phyloP scores from a whole-genome alignment of 495 filamentous ascomycete genomes.

The Coniosporium apollinis region DNA sequence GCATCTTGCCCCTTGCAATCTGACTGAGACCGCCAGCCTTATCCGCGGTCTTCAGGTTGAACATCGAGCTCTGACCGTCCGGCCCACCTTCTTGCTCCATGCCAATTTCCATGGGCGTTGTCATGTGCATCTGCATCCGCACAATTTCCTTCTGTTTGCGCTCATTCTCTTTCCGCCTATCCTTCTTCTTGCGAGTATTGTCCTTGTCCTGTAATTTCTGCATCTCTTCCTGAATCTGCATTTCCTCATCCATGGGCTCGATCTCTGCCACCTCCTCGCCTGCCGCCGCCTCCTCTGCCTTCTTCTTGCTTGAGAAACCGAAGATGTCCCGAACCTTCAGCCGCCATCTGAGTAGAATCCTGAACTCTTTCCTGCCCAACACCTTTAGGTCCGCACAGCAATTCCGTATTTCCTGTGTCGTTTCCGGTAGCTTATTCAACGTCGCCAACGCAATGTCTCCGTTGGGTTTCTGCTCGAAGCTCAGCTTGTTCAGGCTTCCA shows the following conservation, averaged over 20 bases:
- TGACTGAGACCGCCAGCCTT: slow-evolving; percentile 49
- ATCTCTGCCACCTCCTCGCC: slow-evolving; percentile 63
- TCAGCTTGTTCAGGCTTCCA: slow-evolving; percentile 66
- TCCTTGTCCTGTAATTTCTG: slow-evolving; percentile 66
- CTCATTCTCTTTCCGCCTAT: slow-evolving; percentile 70
- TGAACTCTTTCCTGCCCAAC: slow-evolving; percentile 87
- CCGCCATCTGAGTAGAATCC: slow-evolving; percentile 81
- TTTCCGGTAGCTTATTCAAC: slow-evolving; percentile 79
- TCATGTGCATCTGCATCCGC: slow-evolving; percentile 94
- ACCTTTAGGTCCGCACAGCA: slow-evolving; percentile 86
- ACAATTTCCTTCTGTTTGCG: slow-evolving; percentile 78
- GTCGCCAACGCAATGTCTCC: slow-evolving; percentile 78
- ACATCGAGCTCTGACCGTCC: slow-evolving; percentile 61
- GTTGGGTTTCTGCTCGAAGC: slow-evolving; percentile 57
- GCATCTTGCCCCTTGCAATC: slow-evolving; percentile 66
- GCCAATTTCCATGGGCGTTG: slow-evolving; percentile 85
- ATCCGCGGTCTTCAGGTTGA: slow-evolving; percentile 64
- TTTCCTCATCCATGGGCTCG: slow-evolving; percentile 81
- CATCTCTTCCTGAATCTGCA: slow-evolving; percentile 75
- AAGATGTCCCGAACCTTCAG: slow-evolving; percentile 82
- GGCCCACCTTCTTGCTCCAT: slow-evolving; percentile 67
- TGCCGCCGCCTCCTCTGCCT: slow-evolving; percentile 22
- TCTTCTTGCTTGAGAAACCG: slow-evolving; percentile 65
- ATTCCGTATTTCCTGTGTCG: slow-evolving; percentile 66
- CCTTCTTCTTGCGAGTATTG: slow-evolving; percentile 53